These are phyloP conservation scores for Amborella trichopoda DNA, from an alignment of 164 flowering plant genomes.

Conservation along the genomic window DNA sequence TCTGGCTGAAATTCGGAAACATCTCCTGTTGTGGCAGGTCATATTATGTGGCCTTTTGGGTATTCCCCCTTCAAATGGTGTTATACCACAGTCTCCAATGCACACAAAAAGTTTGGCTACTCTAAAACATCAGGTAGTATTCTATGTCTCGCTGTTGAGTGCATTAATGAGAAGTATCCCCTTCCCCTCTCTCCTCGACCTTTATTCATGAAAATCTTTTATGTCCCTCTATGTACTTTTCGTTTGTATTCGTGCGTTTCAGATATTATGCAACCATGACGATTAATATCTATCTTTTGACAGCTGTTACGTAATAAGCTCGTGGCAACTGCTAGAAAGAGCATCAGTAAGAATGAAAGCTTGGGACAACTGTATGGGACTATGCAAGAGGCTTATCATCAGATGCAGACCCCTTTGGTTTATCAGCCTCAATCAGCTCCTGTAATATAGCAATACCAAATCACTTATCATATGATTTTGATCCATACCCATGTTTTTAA, in stretches of 20 bases:
- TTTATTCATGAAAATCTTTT: too few relatives aligned
- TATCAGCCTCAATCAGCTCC: slow-evolving; percentile 55
- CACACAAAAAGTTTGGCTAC: slow-evolving; percentile 96
- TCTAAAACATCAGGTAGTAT: slow-evolving; percentile 92
- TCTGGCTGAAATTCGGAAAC: too few relatives aligned
- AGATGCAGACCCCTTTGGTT: slow-evolving; percentile 91
- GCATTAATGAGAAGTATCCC: not conserved
- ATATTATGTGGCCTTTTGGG: slow-evolving; percentile 85
- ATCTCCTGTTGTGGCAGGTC: too few relatives aligned
- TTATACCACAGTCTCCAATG: slow-evolving; percentile 98
- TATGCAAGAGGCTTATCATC: slow-evolving; percentile 85
- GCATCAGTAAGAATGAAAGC: slow-evolving; percentile 57
- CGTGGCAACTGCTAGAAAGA: slow-evolving; percentile 66
- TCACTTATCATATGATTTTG: too few relatives aligned
- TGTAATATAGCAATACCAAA: slow-evolving; percentile 40
- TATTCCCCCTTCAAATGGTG: slow-evolving; percentile 97
- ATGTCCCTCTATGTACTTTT: too few relatives aligned
- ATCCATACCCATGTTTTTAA: too few relatives aligned
- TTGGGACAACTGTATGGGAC: slow-evolving; percentile 65
- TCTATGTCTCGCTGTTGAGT: too few relatives aligned
- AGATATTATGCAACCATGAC: too few relatives aligned
- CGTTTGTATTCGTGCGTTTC: too few relatives aligned
- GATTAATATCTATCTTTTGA: too few relatives aligned
- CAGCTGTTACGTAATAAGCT: slow-evolving; percentile 85
- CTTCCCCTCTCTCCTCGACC: too few relatives aligned